phyloP scores from a whole-genome alignment of 495 filamentous ascomycete species.

The Aspergillus nanangensis region DNA sequence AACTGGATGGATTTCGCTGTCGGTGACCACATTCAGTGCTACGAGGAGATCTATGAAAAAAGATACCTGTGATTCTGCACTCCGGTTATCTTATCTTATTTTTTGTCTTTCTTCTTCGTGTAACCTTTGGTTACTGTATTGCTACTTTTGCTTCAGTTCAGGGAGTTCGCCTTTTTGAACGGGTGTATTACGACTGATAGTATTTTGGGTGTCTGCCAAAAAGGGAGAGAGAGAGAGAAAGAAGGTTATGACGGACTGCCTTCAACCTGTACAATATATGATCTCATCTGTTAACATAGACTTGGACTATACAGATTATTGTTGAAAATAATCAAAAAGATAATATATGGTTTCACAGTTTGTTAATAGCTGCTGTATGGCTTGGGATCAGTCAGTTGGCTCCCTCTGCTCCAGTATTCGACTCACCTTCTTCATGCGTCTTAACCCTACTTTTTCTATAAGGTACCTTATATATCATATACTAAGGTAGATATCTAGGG shows the following conservation, averaged over 20 bases:
- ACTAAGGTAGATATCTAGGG: too few species aligned
- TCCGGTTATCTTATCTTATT: conserved; percentile 1
- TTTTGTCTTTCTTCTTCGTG: conserved; percentile 6
- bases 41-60: conserved; percentile 74
- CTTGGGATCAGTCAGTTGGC: too few species aligned
- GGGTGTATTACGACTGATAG: neutral
- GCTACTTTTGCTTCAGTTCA: conserved; percentile 16
- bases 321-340: neutral
- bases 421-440: too few species aligned
- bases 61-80: conserved; percentile 39
- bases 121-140: conserved; percentile 15
- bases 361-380: too few species aligned
- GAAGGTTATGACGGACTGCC: neutral
- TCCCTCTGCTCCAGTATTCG: too few species aligned
- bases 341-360: too few species aligned
- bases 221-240: too few species aligned
- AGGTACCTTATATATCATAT: too few species aligned
- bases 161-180: neutral
- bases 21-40: conserved; percentile 83
- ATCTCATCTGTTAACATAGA: neutral
- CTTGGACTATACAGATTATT: neutral
- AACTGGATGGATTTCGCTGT: conserved; percentile 70
- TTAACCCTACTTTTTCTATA: too few species aligned
- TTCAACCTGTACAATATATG: conserved; percentile 1
- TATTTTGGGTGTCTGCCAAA: too few species aligned